Percentiles rank a stretch among this genome's conserved stretches.
Conservation (phyloP, 345 rosid species). For the Gossypium thurberi region DNA sequence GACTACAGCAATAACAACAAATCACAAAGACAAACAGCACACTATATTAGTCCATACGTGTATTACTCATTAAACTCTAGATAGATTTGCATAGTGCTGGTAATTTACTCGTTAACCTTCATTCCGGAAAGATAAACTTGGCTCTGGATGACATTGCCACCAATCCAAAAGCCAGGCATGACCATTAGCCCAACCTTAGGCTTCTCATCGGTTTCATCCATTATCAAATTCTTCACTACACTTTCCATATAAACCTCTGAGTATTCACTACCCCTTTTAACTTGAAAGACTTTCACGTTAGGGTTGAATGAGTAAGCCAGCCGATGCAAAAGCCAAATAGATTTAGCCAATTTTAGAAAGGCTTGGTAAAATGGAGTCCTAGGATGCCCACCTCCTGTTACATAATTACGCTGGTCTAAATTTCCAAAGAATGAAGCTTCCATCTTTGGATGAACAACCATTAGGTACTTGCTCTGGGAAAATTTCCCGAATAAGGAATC, state of each 20-base stretch:
- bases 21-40: neutral
- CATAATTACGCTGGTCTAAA: constrained; percentile 62
- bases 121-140: constrained; percentile 66
- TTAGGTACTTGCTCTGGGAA: constrained; percentile 60
- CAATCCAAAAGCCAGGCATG: constrained; percentile 83
- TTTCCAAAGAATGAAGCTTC: constrained; percentile 87
- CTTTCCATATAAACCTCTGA: constrained; percentile 78
- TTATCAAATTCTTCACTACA: constrained; percentile 51
- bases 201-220: constrained; percentile 45
- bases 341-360: constrained; percentile 65
- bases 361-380: constrained; percentile 77
- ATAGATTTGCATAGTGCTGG: neutral
- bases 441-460: constrained; percentile 75
- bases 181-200: constrained; percentile 71
- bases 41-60: neutral
- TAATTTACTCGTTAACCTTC: constrained; percentile 53
- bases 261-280: constrained; percentile 60
- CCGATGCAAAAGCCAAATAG: constrained; percentile 73
- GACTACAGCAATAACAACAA: constrained; percentile 15
- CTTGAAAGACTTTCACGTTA: constrained; percentile 56
- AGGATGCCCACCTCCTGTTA: constrained; percentile 71
- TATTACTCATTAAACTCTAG: neutral
- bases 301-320: constrained; percentile 72
- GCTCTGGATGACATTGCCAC: constrained; percentile 67
- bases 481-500: constrained; percentile 68